Conservation (phyloP, 805 yeast genomes). For the Wickerhamomyces canadensis region DNA sequence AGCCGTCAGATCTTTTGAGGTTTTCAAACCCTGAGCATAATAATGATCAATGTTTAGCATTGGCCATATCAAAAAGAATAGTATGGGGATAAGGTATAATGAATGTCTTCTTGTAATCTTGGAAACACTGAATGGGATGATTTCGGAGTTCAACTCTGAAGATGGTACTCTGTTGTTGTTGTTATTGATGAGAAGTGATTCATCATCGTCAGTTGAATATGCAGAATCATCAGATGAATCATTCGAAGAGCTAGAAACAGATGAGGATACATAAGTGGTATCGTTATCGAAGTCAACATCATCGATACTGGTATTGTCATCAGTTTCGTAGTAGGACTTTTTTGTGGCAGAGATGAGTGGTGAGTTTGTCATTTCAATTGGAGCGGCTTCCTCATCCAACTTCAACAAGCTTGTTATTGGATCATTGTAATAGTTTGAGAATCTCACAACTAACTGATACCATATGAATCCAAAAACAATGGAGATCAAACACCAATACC, state of each 20-base stretch:
- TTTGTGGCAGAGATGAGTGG: too few relatives aligned
- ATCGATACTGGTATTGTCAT: too few relatives aligned
- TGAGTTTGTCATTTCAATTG: background rate
- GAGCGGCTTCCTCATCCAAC: slow-evolving; percentile 1
- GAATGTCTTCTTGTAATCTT: slow-evolving; percentile 12
- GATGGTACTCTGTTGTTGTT: too few relatives aligned
- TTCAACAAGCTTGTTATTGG: slow-evolving; percentile 4
- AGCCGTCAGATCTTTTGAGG: slow-evolving; percentile 47
- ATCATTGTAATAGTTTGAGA: background rate
- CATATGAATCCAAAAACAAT: slow-evolving; percentile 10
- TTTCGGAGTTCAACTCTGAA: too few relatives aligned
- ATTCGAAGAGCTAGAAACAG: slow-evolving; percentile 3
- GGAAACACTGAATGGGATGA: slow-evolving; percentile 7
- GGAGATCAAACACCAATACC: slow-evolving; percentile 14
- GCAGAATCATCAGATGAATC: background rate
- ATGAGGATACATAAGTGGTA: background rate
- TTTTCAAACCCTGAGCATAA: slow-evolving; percentile 36
- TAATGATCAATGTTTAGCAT: slow-evolving; percentile 40
- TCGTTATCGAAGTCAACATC: background rate
- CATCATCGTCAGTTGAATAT: slow-evolving; percentile 1
- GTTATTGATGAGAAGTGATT: too few relatives aligned
- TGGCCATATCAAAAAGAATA: slow-evolving; percentile 42
- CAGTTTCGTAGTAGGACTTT: background rate
- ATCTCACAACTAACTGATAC: slow-evolving; percentile 3
- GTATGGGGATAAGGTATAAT: slow-evolving; percentile 24